phyloP scores from a whole-genome alignment of 2,329 filamentous ascomycete species.

The Colletotrichum trifolii region DNA sequence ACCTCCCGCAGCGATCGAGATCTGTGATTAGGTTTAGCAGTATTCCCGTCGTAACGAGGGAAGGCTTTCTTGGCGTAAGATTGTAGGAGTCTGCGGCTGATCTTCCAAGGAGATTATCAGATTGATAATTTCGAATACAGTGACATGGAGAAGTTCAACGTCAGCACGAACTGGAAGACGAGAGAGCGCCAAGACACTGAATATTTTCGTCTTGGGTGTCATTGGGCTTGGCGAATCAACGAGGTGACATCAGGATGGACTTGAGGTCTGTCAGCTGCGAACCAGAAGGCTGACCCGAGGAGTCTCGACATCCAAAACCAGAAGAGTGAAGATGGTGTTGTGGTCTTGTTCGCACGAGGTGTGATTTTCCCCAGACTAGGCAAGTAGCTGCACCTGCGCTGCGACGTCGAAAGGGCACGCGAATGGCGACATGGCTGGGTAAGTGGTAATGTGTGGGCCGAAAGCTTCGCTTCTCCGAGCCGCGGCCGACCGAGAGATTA shows the following conservation, averaged over 20 bases:
- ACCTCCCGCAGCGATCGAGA: conserved; percentile 1
- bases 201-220: background rate
- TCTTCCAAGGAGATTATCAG: conserved; percentile 20
- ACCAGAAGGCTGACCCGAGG: too few species aligned
- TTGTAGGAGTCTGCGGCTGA: background rate
- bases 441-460: conserved; percentile 7
- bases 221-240: background rate
- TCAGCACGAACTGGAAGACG: background rate
- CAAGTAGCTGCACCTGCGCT: conserved; percentile 5
- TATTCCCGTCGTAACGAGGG: too few species aligned
- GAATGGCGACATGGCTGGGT: background rate
- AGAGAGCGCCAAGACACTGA: conserved; percentile 1
- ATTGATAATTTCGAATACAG: conserved; percentile 21
- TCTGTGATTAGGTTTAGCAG: background rate
- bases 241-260: background rate
- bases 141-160: conserved; percentile 14
- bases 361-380: conserved; percentile 15
- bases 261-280: too few species aligned
- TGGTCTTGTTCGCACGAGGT: background rate
- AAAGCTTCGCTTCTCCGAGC: conserved; percentile 4
- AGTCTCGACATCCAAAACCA: too few species aligned
- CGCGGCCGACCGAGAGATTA: conserved; percentile 4
- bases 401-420: conserved; percentile 4
- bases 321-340: too few species aligned
- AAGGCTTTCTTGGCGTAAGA: background rate